A percentile compares a stretch with the other conserved stretches of the same genome.
Evolutionary conservation across 2,329 filamentous ascomycete species (phyloP).

Genomic region (Pseudonectria foliicola): DNA sequence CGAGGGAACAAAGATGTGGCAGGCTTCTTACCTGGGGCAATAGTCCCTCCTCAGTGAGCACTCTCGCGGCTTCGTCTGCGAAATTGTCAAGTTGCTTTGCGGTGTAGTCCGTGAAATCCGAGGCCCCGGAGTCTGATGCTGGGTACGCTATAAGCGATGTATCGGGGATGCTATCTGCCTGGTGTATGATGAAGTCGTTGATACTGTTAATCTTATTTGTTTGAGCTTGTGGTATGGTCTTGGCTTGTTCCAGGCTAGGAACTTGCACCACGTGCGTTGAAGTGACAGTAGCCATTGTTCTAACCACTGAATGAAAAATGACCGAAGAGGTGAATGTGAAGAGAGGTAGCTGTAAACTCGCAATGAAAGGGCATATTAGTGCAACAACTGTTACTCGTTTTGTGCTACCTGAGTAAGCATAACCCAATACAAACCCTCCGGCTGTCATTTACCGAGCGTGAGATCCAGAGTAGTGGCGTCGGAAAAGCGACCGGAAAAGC

Average conservation of each 20-base stretch:
- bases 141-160: slow-evolving; percentile 18
- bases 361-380: background rate
- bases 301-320: background rate
- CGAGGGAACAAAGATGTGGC: background rate
- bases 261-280: slow-evolving; percentile 1
- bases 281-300: slow-evolving; percentile 7
- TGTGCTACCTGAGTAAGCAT: background rate
- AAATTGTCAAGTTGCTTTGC: slow-evolving; percentile 16
- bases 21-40: slow-evolving; percentile 5
- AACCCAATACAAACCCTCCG: background rate
- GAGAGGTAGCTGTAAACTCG: background rate
- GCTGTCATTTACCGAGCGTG: background rate
- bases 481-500: background rate
- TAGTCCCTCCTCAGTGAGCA: slow-evolving; percentile 6
- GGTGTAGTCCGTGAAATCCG: slow-evolving; percentile 18
- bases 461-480: background rate
- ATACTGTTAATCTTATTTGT: slow-evolving; percentile 12
- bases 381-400: background rate
- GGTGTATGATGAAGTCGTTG: slow-evolving; percentile 16
- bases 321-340: background rate
- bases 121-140: slow-evolving; percentile 9
- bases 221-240: background rate
- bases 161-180: slow-evolving; percentile 15
- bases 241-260: slow-evolving; percentile 3
- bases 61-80: slow-evolving; percentile 15